Evolutionary conservation across 2,329 filamentous ascomycete species (phyloP), one percentile per base, ranked within the genome.

Genomic region (Fusarium solani-melongenae): DNA sequence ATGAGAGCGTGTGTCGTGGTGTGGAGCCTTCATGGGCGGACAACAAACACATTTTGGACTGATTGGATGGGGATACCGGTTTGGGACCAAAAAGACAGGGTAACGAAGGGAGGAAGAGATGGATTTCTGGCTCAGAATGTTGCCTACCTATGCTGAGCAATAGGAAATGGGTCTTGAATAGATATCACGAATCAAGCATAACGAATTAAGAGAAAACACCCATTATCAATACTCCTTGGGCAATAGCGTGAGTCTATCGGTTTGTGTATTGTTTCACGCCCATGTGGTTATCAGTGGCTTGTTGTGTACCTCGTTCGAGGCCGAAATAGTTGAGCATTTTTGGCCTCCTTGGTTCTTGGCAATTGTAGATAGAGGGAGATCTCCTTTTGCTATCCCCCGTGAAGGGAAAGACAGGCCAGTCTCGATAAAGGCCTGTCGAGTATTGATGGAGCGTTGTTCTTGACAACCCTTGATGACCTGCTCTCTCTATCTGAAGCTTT

Each of bases 1-100:
- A 95, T 78, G 92, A 94, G 80, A 87, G 87, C 62, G 92, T 95
- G n/a, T 95, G 93, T 79, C 88, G 92, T 64, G 82, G 83, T 15
- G 87, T 92, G 36, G 83, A 87, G 68, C 91, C 91, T 14, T 91
- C 89, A 9, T 93, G 91, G 91, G 87, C 88, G 14, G 89, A 92
- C 34, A 79, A 82, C 51, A 89, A 88, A 76, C 85, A 86, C 51
- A 85, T 90, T 49, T 79, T 90, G 62, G 91, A 93, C 79, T 93
- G 76, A 68, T 27, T 22, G 57, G 4, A 34, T 29, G 24, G 10
- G 24, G 34, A 53, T 12, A 22, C 14, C n/a, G 41, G 36, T 27
- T 31, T 14, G n/a, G 14, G 49, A 34, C 27, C 38, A 20, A 49
- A 22, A 33, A 14, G 15, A 34, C n/a, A 53, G 38, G 20, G 34